phyloP scores from a whole-genome alignment of 2,329 filamentous ascomycete species.

The Hysterium pulicare region DNA sequence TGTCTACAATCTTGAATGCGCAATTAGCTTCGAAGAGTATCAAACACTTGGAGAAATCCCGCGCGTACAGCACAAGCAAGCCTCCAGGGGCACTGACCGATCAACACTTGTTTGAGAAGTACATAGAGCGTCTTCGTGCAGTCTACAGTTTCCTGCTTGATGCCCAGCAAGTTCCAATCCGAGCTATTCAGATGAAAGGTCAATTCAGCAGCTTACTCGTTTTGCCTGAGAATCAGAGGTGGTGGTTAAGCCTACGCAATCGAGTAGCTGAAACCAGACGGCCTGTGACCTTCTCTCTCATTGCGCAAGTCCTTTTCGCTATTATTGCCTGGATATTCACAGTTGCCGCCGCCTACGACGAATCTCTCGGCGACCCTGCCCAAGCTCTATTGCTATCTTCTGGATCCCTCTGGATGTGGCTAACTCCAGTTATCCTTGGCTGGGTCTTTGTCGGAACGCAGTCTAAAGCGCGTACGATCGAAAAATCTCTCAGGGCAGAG shows the following conservation, averaged over 20 bases:
- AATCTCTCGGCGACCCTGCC: conserved; percentile 11
- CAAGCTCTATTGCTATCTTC: conserved; percentile 16
- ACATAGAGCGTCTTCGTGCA: conserved; percentile 8
- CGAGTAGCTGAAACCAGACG: conserved; percentile 13
- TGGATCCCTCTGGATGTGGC: conserved; percentile 19
- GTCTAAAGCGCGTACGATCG: conserved; percentile 11
- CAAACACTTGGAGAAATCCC: conserved; percentile 10
- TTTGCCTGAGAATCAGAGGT: conserved; percentile 13
- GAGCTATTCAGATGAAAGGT: conserved; percentile 12
- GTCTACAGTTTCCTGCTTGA: conserved; percentile 18
- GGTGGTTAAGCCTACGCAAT: conserved; percentile 14
- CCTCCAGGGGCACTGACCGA: background rate
- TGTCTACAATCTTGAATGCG: conserved; percentile 19
- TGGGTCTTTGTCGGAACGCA: conserved; percentile 21
- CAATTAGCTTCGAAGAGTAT: conserved; percentile 13
- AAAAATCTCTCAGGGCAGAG: conserved; percentile 12
- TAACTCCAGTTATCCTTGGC: conserved; percentile 19
- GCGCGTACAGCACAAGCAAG: conserved; percentile 7
- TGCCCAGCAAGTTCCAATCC: conserved; percentile 17
- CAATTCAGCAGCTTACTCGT: conserved; percentile 19
- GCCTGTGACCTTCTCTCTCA: conserved; percentile 16
- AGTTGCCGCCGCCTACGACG: conserved; percentile 9
- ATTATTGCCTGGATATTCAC: conserved; percentile 17
- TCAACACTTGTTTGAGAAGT: conserved; percentile 4
- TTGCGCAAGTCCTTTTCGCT: conserved; percentile 18